These are phyloP conservation scores for Biscogniauxia marginata DNA, from an alignment of 2,329 filamentous ascomycete species.

Conservation along the genomic window DNA sequence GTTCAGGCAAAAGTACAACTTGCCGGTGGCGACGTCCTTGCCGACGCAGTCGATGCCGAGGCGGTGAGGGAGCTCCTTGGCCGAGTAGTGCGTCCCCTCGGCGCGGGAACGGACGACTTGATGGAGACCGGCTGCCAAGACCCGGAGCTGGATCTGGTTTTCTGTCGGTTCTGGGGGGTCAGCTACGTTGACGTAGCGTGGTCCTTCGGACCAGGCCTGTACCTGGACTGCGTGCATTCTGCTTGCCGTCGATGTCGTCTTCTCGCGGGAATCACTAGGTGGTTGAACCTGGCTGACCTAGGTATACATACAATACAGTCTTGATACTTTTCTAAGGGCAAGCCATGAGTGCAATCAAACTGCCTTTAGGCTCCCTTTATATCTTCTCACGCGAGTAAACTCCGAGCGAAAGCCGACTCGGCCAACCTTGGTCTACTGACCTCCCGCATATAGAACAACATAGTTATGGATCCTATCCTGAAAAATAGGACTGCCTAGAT, in stretches of 20 bases:
- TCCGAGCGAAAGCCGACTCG: neutral
- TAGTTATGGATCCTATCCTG: neutral
- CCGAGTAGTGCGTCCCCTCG: conserved; percentile 53
- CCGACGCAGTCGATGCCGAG: conserved; percentile 56
- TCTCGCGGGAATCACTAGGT: neutral
- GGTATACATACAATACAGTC: no score
- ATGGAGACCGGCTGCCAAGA: conserved; percentile 53
- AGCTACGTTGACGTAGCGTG: conserved; percentile 32
- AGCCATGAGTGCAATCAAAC: neutral
- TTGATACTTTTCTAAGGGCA: neutral
- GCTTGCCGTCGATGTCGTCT: neutral
- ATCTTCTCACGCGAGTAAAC: neutral
- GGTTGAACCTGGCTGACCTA: neutral
- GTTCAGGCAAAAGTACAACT: conserved; percentile 49
- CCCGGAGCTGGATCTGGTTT: conserved; percentile 46
- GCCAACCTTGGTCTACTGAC: neutral
- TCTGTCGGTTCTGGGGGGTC: conserved; percentile 36
- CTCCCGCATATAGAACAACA: neutral
- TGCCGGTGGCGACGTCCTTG: conserved; percentile 41
- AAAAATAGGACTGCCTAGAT: neutral
- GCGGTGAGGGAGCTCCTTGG: conserved; percentile 47
- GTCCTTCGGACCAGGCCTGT: conserved; percentile 27
- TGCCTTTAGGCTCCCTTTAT: neutral
- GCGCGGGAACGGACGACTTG: conserved; percentile 53
- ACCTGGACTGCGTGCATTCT: conserved; percentile 30